These are phyloP conservation scores for Chrysoporthe puriensis DNA, from an alignment of 2,329 filamentous ascomycete genomes.

Conservation along the genomic window DNA sequence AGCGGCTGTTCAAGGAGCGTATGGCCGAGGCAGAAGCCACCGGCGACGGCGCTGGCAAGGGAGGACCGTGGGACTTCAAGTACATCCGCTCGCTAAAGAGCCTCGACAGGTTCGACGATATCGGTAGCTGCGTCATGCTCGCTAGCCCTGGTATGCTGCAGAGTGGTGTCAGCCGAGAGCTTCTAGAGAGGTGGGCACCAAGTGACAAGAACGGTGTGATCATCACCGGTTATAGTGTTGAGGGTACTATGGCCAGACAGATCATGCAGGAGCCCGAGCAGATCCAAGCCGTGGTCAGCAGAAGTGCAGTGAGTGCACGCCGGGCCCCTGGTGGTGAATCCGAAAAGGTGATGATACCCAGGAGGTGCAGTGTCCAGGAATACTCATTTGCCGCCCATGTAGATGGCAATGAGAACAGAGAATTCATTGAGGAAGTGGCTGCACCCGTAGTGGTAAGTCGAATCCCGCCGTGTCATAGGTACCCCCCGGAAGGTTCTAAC, in stretches of 20 bases:
- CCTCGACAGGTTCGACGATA: conserved; percentile 92
- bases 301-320: conserved; percentile 66
- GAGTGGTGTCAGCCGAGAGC: conserved; percentile 89
- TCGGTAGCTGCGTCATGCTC: conserved; percentile 95
- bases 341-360: conserved; percentile 90
- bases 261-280: conserved; percentile 94
- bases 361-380: conserved; percentile 91
- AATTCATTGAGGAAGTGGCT: conserved; percentile 93
- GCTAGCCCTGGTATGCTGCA: conserved; percentile 98
- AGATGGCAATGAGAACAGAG: conserved; percentile 91
- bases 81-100: conserved; percentile 91
- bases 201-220: conserved; percentile 97
- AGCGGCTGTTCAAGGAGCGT: conserved; percentile 86
- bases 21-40: conserved; percentile 88
- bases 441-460: conserved; percentile 86
- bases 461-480: neutral
- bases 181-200: conserved; percentile 94
- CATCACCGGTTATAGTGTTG: conserved; percentile 97
- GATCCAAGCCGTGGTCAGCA: conserved; percentile 91
- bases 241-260: conserved; percentile 97
- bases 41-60: conserved; percentile 74
- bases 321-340: conserved; percentile 68
- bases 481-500: neutral
- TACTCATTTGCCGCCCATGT: conserved; percentile 97
- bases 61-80: conserved; percentile 94